phyloP scores from a whole-genome alignment of 257 asterid genomes.

The Cordia subcordata region DNA sequence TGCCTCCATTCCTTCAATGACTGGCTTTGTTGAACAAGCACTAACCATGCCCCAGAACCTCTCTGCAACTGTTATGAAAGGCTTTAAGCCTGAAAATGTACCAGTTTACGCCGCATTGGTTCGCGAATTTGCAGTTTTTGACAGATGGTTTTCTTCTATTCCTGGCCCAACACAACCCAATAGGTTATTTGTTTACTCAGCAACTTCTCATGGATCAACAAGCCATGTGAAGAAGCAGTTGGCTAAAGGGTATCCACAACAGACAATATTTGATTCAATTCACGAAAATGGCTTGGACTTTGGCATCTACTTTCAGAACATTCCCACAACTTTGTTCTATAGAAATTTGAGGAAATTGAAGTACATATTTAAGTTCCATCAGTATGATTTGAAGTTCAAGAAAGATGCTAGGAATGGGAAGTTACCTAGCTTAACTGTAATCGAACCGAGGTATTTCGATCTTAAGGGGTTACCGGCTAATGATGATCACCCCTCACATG shows the following conservation, averaged over 20 bases:
- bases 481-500: slow-evolving; percentile 77
- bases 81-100: slow-evolving; percentile 50
- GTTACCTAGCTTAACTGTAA: slow-evolving; percentile 49
- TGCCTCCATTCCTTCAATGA: slow-evolving; percentile 43
- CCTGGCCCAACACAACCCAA: slow-evolving; percentile 81
- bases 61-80: slow-evolving; percentile 56
- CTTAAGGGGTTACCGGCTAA: slow-evolving; percentile 48
- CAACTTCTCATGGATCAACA: slow-evolving; percentile 69
- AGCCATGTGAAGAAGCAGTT: slow-evolving; percentile 47
- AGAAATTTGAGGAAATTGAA: slow-evolving; percentile 55
- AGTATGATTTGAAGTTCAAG: slow-evolving; percentile 47
- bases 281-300: slow-evolving; percentile 43
- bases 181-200: slow-evolving; percentile 58
- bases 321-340: slow-evolving; percentile 57
- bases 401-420: slow-evolving; percentile 52
- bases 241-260: slow-evolving; percentile 54
- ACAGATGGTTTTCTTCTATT: slow-evolving; percentile 59
- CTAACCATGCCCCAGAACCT: slow-evolving; percentile 30
- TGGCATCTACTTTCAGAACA: slow-evolving; percentile 55
- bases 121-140: slow-evolving; percentile 49
- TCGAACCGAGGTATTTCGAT: slow-evolving; percentile 70
- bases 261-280: slow-evolving; percentile 56
- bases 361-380: slow-evolving; percentile 54
- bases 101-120: slow-evolving; percentile 42
- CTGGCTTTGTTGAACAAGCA: slow-evolving; percentile 70